Conservation (phyloP, 1,284 basidiomycete genomes). For the Rhodotorula sp. region DNA sequence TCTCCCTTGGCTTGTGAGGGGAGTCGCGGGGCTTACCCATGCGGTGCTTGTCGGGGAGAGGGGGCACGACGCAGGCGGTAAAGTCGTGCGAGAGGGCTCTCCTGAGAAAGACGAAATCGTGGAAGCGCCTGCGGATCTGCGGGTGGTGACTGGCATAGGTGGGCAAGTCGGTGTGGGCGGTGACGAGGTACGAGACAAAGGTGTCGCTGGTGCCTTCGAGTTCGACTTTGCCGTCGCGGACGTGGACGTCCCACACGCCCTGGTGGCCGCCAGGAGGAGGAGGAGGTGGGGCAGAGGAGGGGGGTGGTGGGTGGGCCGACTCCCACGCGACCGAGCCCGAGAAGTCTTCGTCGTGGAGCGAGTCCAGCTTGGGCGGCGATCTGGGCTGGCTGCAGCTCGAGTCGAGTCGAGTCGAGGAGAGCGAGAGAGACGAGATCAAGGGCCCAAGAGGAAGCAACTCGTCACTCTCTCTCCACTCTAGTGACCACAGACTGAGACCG, state of each 20-base stretch:
- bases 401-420: no score
- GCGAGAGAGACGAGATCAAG: no score
- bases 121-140: slow-evolving; percentile 81
- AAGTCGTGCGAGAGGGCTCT: slow-evolving; percentile 88
- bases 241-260: slow-evolving; percentile 57
- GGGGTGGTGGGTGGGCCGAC: background rate
- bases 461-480: no score
- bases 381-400: no score
- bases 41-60: slow-evolving; percentile 93
- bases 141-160: slow-evolving; percentile 74
- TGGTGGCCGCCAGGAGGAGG: background rate
- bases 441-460: no score
- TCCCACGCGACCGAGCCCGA: slow-evolving; percentile 36
- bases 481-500: no score
- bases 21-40: no score
- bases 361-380: background rate
- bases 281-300: background rate
- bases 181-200: slow-evolving; percentile 91
- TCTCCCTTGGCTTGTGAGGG: background rate
- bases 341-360: slow-evolving; percentile 24
- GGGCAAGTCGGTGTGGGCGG: slow-evolving; percentile 77
- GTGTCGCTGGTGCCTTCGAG: slow-evolving; percentile 93
- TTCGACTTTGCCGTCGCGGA: slow-evolving; percentile 92
- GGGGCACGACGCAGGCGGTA: slow-evolving; percentile 93
- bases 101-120: slow-evolving; percentile 93